phyloP scores from a whole-genome alignment of 148 eudicot genomes.

The Camellia granthamiana region DNA sequence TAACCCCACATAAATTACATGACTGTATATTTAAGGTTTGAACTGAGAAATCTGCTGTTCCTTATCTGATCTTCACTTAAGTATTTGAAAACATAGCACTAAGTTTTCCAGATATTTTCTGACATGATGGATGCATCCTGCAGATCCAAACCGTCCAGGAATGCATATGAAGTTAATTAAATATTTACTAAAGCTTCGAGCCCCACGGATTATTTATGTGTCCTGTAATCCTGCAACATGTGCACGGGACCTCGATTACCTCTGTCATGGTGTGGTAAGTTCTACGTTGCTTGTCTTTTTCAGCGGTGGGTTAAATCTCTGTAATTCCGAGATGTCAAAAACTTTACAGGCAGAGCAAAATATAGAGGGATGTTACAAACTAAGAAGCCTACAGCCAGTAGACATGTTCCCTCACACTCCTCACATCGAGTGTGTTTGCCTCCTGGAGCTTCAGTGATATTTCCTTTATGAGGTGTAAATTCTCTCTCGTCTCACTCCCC shows the following conservation, averaged over 20 bases:
- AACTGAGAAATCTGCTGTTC: slow-evolving; percentile 3
- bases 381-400: slow-evolving; percentile 76
- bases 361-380: slow-evolving; percentile 67
- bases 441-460: slow-evolving; percentile 57
- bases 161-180: slow-evolving; percentile 95
- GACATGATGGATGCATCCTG: slow-evolving; percentile 14
- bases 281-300: slow-evolving; percentile 2
- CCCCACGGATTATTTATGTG: slow-evolving; percentile 72
- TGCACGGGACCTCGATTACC: slow-evolving; percentile 95
- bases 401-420: slow-evolving; percentile 99
- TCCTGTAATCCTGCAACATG: slow-evolving; percentile 99
- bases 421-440: slow-evolving; percentile 95
- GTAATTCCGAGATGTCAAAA: background rate
- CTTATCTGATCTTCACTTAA: background rate
- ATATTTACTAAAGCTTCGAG: slow-evolving; percentile 67
- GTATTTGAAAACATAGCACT: background rate
- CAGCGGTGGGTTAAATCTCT: background rate
- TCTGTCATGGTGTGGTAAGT: slow-evolving; percentile 89
- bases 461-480: background rate
- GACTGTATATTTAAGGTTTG: background rate
- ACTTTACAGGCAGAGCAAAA: slow-evolving; percentile 66
- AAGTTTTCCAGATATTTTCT: background rate
- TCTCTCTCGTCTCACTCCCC: background rate
- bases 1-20: background rate
- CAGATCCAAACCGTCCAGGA: slow-evolving; percentile 99